These are phyloP conservation scores for Calonectria pauciramosa DNA, from an alignment of 2,329 filamentous ascomycete genomes.

Conservation along the genomic window DNA sequence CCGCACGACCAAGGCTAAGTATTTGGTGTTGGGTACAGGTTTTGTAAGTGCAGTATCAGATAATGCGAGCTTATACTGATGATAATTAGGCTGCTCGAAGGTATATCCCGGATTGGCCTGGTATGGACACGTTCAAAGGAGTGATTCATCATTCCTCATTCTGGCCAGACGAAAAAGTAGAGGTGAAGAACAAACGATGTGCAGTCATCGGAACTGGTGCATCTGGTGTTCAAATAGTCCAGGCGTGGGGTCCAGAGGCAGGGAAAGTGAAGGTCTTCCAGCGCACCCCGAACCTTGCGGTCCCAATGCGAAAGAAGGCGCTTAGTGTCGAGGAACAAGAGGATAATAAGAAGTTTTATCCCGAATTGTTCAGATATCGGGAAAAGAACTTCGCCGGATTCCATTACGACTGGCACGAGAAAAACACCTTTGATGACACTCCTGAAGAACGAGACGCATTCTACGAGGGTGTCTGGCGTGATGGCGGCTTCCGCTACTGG, in stretches of 20 bases:
- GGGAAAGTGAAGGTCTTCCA: slow-evolving; percentile 72
- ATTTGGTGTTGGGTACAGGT: slow-evolving; percentile 66
- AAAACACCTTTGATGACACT: slow-evolving; percentile 68
- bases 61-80: neutral
- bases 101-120: slow-evolving; percentile 72
- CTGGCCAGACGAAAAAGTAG: slow-evolving; percentile 71
- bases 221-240: slow-evolving; percentile 74
- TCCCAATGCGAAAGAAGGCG: slow-evolving; percentile 69
- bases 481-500: slow-evolving; percentile 70
- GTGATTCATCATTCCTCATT: slow-evolving; percentile 71
- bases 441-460: slow-evolving; percentile 63
- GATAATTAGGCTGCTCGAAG: slow-evolving; percentile 64
- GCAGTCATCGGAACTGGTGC: slow-evolving; percentile 76
- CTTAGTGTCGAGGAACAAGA: slow-evolving; percentile 58
- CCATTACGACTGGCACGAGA: slow-evolving; percentile 67
- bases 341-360: slow-evolving; percentile 58
- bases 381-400: slow-evolving; percentile 71
- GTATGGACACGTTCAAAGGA: slow-evolving; percentile 72
- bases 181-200: slow-evolving; percentile 69
- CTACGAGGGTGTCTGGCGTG: slow-evolving; percentile 63
- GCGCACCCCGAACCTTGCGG: slow-evolving; percentile 74
- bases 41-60: slow-evolving; percentile 54
- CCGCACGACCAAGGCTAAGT: slow-evolving; percentile 62
- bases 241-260: slow-evolving; percentile 69
- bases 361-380: slow-evolving; percentile 65